Evolutionary conservation across 2,329 filamentous ascomycete species (phyloP), one percentile per base, ranked within the genome.

Genomic region (Ceratocystis cacaofunesta): DNA sequence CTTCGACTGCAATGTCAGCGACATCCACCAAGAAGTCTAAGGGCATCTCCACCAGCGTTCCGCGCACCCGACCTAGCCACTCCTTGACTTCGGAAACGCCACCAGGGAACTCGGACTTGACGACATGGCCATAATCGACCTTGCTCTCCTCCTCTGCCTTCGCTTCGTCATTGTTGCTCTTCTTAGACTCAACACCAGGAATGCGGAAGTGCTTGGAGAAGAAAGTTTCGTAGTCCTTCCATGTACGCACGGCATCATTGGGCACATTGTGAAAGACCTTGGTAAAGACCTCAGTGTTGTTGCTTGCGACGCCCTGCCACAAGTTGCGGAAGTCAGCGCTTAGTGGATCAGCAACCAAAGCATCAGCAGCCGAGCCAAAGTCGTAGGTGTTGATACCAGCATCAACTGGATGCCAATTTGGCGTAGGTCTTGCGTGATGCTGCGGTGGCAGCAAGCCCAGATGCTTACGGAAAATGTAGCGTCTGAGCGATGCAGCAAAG

Each of bases 381-480:
- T 89, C 84, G 72, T 89, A 88, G 44, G 83, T 76, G 75, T 96
- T 96, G 62, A 83, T 81, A 58, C 82, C 83, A 62, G 83, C 81
- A 66, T 82, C 81, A 0, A 92, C 84, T 0, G 90, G 89, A 64
- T 86, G 84, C 70, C 90, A 92, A 75, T 96, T 96, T 65, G 82
- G 79, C 70, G 88, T 82, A 4, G 86, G 80, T 2, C 75, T 77
- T 67, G 87, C 88, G 70, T 86, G 84, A 43, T 79, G 78, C 74
- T 96, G 90, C 7, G 89, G 80, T 0, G 87, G 86, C 8, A 96
- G 79, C 7, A 96, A 80, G 55, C 92, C 92, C 1, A 96, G 82
- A 73, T 96, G 92, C 77, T 96, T 95, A 70, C 92, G 85, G 84
- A 90, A 96, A 68, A 96, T 83, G 73, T 91, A 85, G 44, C 92